Base-by-base conservation (phyloP, 2,329 filamentous ascomycete genomes). In the Aspergillus sp. region DNA sequence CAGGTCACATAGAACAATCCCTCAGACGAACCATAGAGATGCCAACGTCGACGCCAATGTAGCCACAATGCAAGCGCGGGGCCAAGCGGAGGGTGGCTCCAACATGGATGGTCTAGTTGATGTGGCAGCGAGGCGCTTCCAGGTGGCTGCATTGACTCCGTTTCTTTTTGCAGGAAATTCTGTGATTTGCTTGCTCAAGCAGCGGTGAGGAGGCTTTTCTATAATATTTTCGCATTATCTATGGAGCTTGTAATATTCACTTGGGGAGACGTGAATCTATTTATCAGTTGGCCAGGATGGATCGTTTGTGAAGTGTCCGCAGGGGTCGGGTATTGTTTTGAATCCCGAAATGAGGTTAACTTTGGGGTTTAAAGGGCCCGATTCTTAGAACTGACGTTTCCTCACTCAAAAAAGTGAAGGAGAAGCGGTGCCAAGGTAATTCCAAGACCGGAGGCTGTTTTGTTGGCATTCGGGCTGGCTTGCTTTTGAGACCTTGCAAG, bases 81-180 rank as follows among this genome's bases (percentile, higher is more conserved):
- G 23, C 47, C 54, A 28, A 22, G 8, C 30, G 54, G 28, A 47
- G 45, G 50, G 31, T 54, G 51, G 57, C 34, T 60, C 30, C 57
- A 19, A 19, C 19, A 19, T 19, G 19, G 19, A 54, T 54, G 15
- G 30, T 30, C 22, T 60, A 13, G 34, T 60, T 22, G 57, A 60
- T 22, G n/a, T 13, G 46, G 51, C 46, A 47, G 52, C 51, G 28
- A 48, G 51, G 45, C 23, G 51, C 3, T 46, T 59, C 17, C 38
- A 59, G 43, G 43, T 28, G 43, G 19, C 41, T 48, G 23, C 41
- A 52, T 15, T 41, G 34, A 41, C 13, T 41, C 34, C 13, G 5
- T 41, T 41, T 15, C 5, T 13, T 41, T 41, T 41, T 41, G 34
- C 1, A 15, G 11, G 2, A 38, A 15, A 5, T 13, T 41, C 5